Evolutionary conservation across 192 early-diverging fungal species (phyloP), one percentile per base, ranked within the genome.

Genomic region (Coemansia sp.): DNA sequence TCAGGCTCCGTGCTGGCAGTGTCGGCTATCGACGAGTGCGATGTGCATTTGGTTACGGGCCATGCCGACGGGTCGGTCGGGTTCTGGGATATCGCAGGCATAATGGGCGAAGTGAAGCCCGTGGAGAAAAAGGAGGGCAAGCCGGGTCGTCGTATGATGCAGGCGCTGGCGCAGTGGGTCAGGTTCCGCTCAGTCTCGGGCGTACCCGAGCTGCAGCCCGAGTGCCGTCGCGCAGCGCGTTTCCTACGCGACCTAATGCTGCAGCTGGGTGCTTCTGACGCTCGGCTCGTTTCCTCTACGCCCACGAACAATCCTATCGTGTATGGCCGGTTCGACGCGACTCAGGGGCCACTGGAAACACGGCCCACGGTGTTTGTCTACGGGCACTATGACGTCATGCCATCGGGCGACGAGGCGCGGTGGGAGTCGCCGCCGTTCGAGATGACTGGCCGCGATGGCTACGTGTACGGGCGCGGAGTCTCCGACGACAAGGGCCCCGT

Each of bases 401-500:
- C 88, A 15, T 90, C 90, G 0, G 80, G 80, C 61, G 89, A 90
- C 44, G 79, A 82, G 72, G 75, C 78, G 41, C 85, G 82, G 64
- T 94, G 92, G 92, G 67, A 66, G 25, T 75, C 85, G 39, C 75
- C 80, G 67, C 91, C 92, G 10, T 94, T 94, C 58, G 78, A 82
- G 64, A 61, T 93, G 58, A 74, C 77, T 14, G 89, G 87, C 42
- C 80, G 78, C 55, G 88, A 92, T 67, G 92, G 92, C 5, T 89
- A 90, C 71, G 64, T 93, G 5, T 92, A 92, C 64, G 92, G 87
- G 19, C 84, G 92, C 67, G 92, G 92, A 60, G 91, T 87, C 5
- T 88, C 87, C n/a, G 92, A 93, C 67, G 90, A 93, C 72, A 93
- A 93, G 78, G 92, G 92, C 36, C 92, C 92, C 0, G 86, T 93